Percentiles rank a stretch among this genome's conserved stretches.
Evolutionary conservation across 1,139 yeast genomes (phyloP).

Genomic region (Taphrina wiesneri): DNA sequence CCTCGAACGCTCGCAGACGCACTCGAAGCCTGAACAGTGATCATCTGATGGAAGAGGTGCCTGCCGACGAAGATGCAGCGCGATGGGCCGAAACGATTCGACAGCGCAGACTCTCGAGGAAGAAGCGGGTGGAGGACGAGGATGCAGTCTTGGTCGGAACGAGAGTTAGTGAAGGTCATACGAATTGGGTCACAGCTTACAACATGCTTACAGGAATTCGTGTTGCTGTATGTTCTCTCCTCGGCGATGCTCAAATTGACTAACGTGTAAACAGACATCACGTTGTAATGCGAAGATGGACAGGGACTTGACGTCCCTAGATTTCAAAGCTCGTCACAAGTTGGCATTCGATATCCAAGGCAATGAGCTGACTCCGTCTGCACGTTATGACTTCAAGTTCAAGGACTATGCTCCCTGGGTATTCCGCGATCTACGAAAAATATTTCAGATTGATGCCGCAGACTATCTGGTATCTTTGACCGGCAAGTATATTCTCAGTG

Average conservation of each 20-base stretch:
- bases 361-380: conserved; percentile 84
- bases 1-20: conserved; percentile 19
- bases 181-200: conserved; percentile 89
- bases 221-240: conserved; percentile 56
- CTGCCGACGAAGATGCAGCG: conserved; percentile 35
- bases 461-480: conserved; percentile 91
- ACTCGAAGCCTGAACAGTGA: conserved; percentile 23
- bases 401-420: conserved; percentile 96
- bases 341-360: conserved; percentile 86
- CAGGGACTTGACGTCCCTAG: conserved; percentile 67
- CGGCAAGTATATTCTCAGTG: conserved; percentile 87
- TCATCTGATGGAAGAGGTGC: conserved; percentile 26
- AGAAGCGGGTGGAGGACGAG: conserved; percentile 56
- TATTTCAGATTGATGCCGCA: conserved; percentile 90
- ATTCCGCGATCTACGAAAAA: conserved; percentile 74
- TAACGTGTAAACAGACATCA: conserved; percentile 59
- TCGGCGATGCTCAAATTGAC: not conserved
- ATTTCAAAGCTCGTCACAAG: conserved; percentile 71
- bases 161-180: conserved; percentile 87
- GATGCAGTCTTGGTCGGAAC: conserved; percentile 67
- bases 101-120: conserved; percentile 49
- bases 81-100: conserved; percentile 37
- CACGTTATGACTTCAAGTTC: conserved; percentile 92
- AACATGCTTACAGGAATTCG: conserved; percentile 97
- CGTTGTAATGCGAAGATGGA: conserved; percentile 80